Percentiles rank a stretch among this genome's conserved stretches.
These are phyloP conservation scores for Hypoxylon lienhwacheense DNA, from an alignment of 495 filamentous ascomycete species.

Conservation along the genomic window DNA sequence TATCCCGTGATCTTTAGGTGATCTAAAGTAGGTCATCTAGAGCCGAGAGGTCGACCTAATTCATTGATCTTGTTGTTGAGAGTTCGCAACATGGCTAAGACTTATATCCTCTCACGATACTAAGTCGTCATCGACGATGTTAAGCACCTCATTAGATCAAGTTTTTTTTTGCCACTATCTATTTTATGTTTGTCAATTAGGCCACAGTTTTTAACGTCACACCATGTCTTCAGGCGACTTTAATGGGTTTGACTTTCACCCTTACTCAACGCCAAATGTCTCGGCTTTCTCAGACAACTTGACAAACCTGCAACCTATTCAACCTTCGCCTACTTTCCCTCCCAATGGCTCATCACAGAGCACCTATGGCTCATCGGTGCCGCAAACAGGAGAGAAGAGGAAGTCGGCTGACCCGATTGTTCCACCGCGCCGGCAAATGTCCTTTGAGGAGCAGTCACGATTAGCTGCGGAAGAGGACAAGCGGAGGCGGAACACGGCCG, in stretches of 20 bases:
- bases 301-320: slow-evolving; percentile 52
- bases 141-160: slow-evolving; percentile 36
- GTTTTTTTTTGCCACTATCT: slow-evolving; percentile 14
- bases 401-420: slow-evolving; percentile 45
- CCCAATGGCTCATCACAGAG: slow-evolving; percentile 45
- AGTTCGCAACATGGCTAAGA: slow-evolving; percentile 32
- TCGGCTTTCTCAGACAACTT: slow-evolving; percentile 48
- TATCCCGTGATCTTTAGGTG: slow-evolving; percentile 44
- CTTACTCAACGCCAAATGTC: slow-evolving; percentile 52
- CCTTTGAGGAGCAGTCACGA: slow-evolving; percentile 70
- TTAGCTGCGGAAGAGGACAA: slow-evolving; percentile 95
- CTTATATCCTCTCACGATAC: slow-evolving; percentile 25
- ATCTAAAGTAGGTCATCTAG: slow-evolving; percentile 29
- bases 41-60: slow-evolving; percentile 28
- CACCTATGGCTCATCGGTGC: slow-evolving; percentile 46
- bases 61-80: slow-evolving; percentile 26
- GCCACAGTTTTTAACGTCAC: slow-evolving; percentile 36
- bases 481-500: slow-evolving; percentile 92
- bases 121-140: slow-evolving; percentile 38
- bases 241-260: slow-evolving; percentile 51
- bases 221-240: slow-evolving; percentile 56
- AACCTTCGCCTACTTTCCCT: slow-evolving; percentile 46
- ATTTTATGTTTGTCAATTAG: slow-evolving; percentile 31
- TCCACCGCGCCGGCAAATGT: slow-evolving; percentile 44
- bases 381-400: slow-evolving; percentile 54